Evolutionary conservation across 139 green algal species (phyloP), one percentile per base, ranked within the genome.

Genomic region (Picocystis salinarum): DNA sequence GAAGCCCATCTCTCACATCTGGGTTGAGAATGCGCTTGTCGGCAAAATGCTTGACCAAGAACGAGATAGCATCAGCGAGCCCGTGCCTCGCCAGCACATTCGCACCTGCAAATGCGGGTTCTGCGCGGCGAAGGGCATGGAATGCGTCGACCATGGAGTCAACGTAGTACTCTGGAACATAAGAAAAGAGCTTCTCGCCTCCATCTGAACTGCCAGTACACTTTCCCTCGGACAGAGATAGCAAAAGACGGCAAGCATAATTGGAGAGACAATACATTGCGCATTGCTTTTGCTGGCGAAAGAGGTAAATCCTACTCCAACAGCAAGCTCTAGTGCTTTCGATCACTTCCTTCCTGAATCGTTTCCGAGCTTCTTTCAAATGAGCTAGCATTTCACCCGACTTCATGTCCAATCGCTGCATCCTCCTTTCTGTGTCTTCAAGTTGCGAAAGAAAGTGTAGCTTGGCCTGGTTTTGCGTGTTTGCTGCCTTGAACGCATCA

Each of bases 91-190:
- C 11, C 44, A 6, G 23, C 18, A 27, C 13, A 20, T 41, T 23
- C 18, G 53, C 22, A 23, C 55, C 33, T 10, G 37, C 48, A 40
- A 70, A 51, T 3, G 61, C 45, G 4, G 61, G 61, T 26, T 71
- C 60, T 15, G 52, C 59, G 29, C 62, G 45, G 13, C 62, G 39
- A 26, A 72, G 28, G 39, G 70, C 76, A 54, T 82, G 67, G 45
- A 77, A 79, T n/a, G 50, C 49, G 25, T 85, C 74, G 36, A 85
- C 46, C 24, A 66, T 20, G 13, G 53, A 34, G 33, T 80, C 67
- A 23, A 80, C 7, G 39, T 82, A 83, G 5, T 67, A 50, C 49
- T 87, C 75, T 0, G 75, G 66, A 13, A 69, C 60, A 34, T 64
- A 75, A 9, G 13, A 12, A 5, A 62, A 50, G 4, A 67, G 30